Conservation (phyloP, 176 grass and related monocot genomes). For the Rhynchospora pubera region DNA sequence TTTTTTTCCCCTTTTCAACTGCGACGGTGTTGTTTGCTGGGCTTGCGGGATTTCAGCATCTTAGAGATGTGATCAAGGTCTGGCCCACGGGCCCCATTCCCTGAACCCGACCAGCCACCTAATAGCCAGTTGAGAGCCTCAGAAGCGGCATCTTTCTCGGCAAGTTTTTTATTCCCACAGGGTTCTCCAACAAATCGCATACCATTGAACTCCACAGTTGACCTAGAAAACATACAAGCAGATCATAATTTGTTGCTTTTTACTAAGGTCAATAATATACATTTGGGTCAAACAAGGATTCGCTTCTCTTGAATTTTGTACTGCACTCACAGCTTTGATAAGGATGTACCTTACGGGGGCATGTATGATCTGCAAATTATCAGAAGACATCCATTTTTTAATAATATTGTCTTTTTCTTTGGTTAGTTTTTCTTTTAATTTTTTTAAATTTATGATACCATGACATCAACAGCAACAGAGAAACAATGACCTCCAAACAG, state of each 20-base stretch:
- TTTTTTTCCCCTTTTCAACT: background rate
- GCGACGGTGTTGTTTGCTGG: constrained; percentile 47
- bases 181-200: constrained; percentile 92
- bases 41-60: constrained; percentile 53
- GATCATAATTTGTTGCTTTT: background rate
- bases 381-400: background rate
- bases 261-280: background rate
- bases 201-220: constrained; percentile 72
- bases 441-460: background rate
- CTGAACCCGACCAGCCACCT: constrained; percentile 21
- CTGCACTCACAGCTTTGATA: background rate
- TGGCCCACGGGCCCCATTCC: constrained; percentile 2
- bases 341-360: background rate
- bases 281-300: constrained; percentile 2
- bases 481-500: background rate
- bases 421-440: background rate
- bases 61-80: constrained; percentile 46
- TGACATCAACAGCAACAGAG: background rate
- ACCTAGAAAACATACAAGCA: constrained; percentile 12
- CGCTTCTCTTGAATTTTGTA: background rate
- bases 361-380: background rate
- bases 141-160: constrained; percentile 71
- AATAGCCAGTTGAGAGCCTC: constrained; percentile 79
- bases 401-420: too few species aligned
- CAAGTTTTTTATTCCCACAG: constrained; percentile 71